Evolutionary conservation across 2,329 filamentous ascomycete genomes (phyloP).

Genomic region (Alternaria novae-zelandiae): DNA sequence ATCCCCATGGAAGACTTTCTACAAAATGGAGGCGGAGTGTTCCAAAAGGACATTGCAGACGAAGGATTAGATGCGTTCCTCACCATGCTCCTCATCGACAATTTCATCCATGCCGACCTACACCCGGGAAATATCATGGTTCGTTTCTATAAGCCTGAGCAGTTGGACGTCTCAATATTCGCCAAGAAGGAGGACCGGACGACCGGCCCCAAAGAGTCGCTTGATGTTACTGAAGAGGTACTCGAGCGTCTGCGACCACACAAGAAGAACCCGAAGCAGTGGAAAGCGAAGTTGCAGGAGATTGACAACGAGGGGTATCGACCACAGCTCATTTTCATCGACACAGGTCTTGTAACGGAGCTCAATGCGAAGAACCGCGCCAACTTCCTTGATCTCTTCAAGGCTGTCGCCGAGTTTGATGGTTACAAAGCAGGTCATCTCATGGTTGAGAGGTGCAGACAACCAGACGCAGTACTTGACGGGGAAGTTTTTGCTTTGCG

Average conservation of each 20-base stretch:
- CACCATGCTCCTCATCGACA: conserved; percentile 95
- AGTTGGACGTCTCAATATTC: conserved; percentile 68
- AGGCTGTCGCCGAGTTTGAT: conserved; percentile 93
- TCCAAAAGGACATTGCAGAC: conserved; percentile 91
- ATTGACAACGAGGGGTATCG: conserved; percentile 88
- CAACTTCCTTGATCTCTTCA: conserved; percentile 96
- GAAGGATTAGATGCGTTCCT: conserved; percentile 95
- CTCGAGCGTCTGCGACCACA: conserved; percentile 79
- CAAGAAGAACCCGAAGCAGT: conserved; percentile 69
- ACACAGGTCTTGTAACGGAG: conserved; percentile 93
- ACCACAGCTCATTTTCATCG: conserved; percentile 95
- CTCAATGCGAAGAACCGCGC: conserved; percentile 82
- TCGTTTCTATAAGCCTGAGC: conserved; percentile 87
- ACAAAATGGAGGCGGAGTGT: conserved; percentile 88
- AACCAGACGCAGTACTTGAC: conserved; percentile 88
- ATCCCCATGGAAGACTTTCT: conserved; percentile 91
- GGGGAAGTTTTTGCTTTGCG: conserved; percentile 89
- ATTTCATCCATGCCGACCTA: conserved; percentile 95
- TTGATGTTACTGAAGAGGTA: conserved; percentile 87
- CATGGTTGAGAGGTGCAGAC: conserved; percentile 94
- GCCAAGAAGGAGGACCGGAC: conserved; percentile 45
- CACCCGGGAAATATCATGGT: conserved; percentile 99
- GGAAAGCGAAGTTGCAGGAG: conserved; percentile 74
- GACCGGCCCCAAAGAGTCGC: conserved; percentile 55
- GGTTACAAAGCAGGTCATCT: conserved; percentile 93